These are phyloP conservation scores for Pleurotus tuber-regium DNA, from an alignment of 768 basidiomycete genomes.

Conservation along the genomic window DNA sequence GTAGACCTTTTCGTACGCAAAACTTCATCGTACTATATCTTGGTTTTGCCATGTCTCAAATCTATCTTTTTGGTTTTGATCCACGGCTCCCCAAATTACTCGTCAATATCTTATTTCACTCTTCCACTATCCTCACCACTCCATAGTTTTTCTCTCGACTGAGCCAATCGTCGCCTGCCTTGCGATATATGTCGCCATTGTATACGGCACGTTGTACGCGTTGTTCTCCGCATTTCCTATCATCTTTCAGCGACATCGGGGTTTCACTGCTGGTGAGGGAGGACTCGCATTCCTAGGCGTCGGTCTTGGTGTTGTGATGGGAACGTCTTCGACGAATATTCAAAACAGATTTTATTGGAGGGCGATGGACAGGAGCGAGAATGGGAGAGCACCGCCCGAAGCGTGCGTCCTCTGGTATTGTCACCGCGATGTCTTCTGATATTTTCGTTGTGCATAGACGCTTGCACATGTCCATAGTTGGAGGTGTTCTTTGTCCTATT, in stretches of 20 bases:
- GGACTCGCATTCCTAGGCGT: conserved; percentile 67
- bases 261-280: conserved; percentile 50
- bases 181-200: conserved; percentile 57
- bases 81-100: not conserved
- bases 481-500: conserved; percentile 49
- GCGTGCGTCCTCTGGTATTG: conserved; percentile 30
- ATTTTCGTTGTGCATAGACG: conserved; percentile 32
- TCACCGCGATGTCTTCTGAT: not conserved
- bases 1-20: conserved; percentile 51
- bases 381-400: conserved; percentile 57
- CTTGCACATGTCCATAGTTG: conserved; percentile 56
- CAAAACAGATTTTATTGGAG: conserved; percentile 53
- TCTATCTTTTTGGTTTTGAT: conserved; percentile 10
- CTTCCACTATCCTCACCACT: conserved; percentile 2
- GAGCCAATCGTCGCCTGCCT: conserved; percentile 64
- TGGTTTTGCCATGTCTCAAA: conserved; percentile 5
- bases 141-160: conserved; percentile 53
- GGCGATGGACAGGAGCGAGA: conserved; percentile 44
- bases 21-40: not conserved
- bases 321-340: conserved; percentile 48
- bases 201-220: conserved; percentile 63
- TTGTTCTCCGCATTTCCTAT: conserved; percentile 64
- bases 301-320: conserved; percentile 53
- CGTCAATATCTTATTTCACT: not conserved
- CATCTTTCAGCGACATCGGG: conserved; percentile 51